These are phyloP conservation scores for Aspergillus puulaauensis DNA, from an alignment of 2,329 filamentous ascomycete genomes.

Conservation along the genomic window DNA sequence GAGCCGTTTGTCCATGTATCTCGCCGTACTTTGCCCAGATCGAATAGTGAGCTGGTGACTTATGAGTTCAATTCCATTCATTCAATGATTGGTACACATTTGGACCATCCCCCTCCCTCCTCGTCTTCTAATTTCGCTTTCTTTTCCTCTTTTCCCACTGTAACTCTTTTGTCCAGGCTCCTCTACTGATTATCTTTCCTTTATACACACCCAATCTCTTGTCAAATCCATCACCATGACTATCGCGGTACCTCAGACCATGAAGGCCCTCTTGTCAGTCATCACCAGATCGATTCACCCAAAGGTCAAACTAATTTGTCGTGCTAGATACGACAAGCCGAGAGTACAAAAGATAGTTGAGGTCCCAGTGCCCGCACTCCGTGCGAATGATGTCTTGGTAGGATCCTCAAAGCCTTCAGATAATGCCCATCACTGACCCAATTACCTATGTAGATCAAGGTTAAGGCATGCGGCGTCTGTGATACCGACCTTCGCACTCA, in stretches of 20 bases:
- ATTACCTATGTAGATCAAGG: slow-evolving; percentile 53
- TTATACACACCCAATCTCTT: background rate
- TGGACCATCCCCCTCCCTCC: no score
- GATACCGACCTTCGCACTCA: slow-evolving; percentile 57
- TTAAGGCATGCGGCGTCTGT: slow-evolving; percentile 66
- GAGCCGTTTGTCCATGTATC: no score
- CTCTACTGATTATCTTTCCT: background rate
- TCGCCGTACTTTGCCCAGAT: no score
- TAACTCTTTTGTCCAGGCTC: background rate
- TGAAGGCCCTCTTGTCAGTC: slow-evolving; percentile 62
- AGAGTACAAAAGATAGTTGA: slow-evolving; percentile 61
- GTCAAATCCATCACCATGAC: slow-evolving; percentile 28
- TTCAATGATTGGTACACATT: no score
- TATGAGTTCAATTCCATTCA: no score
- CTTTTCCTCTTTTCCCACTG: background rate
- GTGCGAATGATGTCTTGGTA: slow-evolving; percentile 60
- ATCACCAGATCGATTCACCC: background rate
- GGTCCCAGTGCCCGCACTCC: slow-evolving; percentile 61
- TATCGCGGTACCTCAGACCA: slow-evolving; percentile 50
- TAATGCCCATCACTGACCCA: background rate
- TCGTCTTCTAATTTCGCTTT: no score
- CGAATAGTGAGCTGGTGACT: no score
- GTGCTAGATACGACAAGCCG: slow-evolving; percentile 59
- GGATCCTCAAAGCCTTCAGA: slow-evolving; percentile 2
- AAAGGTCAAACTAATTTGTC: background rate